Evolutionary conservation across 1,284 basidiomycete species (phyloP), one percentile per base, ranked within the genome.

Genomic region (Cutaneotrichosporon sp.): DNA sequence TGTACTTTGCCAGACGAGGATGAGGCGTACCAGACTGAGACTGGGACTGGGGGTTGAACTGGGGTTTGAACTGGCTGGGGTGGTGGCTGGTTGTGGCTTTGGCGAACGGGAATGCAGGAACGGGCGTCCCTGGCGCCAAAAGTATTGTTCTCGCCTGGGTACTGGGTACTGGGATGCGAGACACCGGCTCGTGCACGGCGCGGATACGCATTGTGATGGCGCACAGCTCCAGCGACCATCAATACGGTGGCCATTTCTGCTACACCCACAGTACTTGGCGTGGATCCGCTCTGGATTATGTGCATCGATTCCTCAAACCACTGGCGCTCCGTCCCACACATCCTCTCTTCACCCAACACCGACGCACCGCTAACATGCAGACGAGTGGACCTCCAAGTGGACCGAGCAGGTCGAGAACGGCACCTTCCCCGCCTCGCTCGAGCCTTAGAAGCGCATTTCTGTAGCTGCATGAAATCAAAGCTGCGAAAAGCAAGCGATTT

Each of bases 341-440:
- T n/a, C n/a, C 57, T 14, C 22, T 57, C 61, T 9, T 14, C 34
- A 31, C 10, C 2, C 51, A 18, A 51, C 49, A 51, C 42, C 42
- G 31, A 16, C 56, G 18, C 42, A n/a, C 14, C 14, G 49, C 66
- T 71, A 55, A 70, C 42, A 46, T 68, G 18, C 73, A 92, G 90
- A 91, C 81, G 89, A 89, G 88, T 92, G 91, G 90, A 87, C 90
- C 77, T 76, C 82, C 71, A 91, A 89, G 82, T 97, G 90, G 84
- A 92, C 96, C 78, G 93, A 96, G 68, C 92, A 97, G 83, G 87
- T 93, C 78, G 93, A 97, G 80, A 87, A 81, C 73, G 91, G 91
- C 69, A 91, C 89, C 49, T 97, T 97, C 88, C 92, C 93, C 53
- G 90, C 90, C 31, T 91, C 90, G 22, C 83, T 95, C 73, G 90